phyloP scores from a whole-genome alignment of 2,329 filamentous ascomycete species.

The Colletotrichum tamarilloi region DNA sequence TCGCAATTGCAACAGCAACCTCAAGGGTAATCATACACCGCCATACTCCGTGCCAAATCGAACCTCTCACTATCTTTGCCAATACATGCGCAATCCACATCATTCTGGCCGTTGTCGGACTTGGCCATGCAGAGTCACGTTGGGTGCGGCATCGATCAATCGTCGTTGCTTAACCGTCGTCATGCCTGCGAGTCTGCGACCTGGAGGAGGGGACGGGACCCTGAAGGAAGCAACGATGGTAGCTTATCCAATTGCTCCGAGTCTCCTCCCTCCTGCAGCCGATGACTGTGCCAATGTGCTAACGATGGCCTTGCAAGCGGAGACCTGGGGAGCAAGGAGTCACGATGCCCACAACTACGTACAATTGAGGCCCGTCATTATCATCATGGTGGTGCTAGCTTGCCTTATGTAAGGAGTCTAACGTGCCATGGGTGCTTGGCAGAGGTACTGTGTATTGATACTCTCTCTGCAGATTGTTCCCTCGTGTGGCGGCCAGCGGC shows the following conservation, averaged over 20 bases:
- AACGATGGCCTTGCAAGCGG: constrained; percentile 18
- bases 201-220: constrained; percentile 13
- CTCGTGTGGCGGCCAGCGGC: constrained; percentile 23
- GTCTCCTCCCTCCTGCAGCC: neutral
- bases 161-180: neutral
- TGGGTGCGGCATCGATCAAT: neutral
- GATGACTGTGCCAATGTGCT: constrained; percentile 10
- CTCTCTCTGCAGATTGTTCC: neutral
- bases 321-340: constrained; percentile 3
- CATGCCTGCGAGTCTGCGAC: neutral
- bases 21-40: constrained; percentile 4
- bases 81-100: constrained; percentile 3
- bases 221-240: constrained; percentile 15
- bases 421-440: neutral
- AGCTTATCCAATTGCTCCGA: neutral
- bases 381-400: neutral
- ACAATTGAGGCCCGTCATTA: neutral
- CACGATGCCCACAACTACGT: neutral
- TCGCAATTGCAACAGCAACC: constrained; percentile 12
- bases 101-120: too few species aligned
- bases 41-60: neutral
- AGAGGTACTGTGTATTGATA: neutral
- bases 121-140: neutral
- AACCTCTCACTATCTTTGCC: constrained; percentile 3
- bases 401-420: neutral